Evolutionary conservation across 139 green algal species (phyloP).

Genomic region (Ettlia oleoabundans): DNA sequence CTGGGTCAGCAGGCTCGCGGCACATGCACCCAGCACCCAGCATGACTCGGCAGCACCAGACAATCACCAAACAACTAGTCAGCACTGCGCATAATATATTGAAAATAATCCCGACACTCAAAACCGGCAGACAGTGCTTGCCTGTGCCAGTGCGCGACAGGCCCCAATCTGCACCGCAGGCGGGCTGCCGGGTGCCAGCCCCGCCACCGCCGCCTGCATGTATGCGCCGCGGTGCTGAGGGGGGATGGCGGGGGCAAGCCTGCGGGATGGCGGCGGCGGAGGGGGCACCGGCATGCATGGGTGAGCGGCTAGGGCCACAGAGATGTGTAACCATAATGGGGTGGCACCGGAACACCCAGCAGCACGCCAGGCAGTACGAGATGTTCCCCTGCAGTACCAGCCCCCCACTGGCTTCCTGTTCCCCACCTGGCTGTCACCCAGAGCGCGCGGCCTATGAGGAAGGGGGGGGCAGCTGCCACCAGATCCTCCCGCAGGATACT

Average conservation of each 20-base stretch:
- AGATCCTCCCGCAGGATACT: conserved; percentile 65
- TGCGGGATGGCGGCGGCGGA: not conserved
- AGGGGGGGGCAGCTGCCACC: conserved; percentile 42
- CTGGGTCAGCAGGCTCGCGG: not conserved
- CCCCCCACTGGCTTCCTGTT: not conserved
- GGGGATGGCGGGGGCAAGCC: conserved; percentile 44
- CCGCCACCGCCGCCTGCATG: conserved; percentile 46
- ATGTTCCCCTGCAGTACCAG: no score
- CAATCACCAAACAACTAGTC: no score
- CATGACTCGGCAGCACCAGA: no score
- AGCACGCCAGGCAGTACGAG: no score
- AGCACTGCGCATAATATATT: no score
- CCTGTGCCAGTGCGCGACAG: conserved; percentile 51
- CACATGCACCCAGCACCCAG: no score
- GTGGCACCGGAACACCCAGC: no score
- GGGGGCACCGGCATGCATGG: no score
- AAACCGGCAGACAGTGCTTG: not conserved
- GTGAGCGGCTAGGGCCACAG: no score
- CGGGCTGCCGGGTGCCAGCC: conserved; percentile 34
- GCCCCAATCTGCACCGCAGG: conserved; percentile 57
- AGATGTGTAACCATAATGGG: no score
- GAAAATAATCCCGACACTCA: conserved; percentile 6
- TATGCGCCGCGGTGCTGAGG: conserved; percentile 36
- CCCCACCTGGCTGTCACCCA: conserved; percentile 61
- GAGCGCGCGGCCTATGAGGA: conserved; percentile 73